A percentile compares a stretch with the other conserved stretches of the same genome.
Evolutionary conservation across 768 basidiomycete genomes (phyloP).

Genomic region (Pleurotus pulmonarius): DNA sequence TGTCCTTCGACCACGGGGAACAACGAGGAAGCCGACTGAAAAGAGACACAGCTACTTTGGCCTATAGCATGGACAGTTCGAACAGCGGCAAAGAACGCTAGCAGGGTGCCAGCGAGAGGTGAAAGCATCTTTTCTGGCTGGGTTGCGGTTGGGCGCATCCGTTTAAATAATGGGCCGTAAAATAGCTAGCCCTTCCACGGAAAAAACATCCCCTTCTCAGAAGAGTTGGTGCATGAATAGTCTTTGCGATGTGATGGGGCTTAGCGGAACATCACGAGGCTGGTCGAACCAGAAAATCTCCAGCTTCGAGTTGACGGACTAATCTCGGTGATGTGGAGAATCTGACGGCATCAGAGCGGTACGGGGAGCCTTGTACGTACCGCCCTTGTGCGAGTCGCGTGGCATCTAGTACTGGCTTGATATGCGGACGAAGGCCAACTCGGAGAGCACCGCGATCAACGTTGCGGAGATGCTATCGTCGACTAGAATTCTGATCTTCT

Average conservation of each 20-base stretch:
- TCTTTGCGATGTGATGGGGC: neutral
- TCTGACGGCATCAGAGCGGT: constrained; percentile 3
- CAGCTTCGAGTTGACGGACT: neutral
- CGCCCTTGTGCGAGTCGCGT: too few relatives aligned
- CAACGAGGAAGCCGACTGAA: constrained; percentile 29
- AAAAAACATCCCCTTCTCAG: neutral
- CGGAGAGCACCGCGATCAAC: too few relatives aligned
- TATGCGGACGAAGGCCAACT: too few relatives aligned
- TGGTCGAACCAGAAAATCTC: neutral
- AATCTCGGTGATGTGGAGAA: constrained; percentile 1
- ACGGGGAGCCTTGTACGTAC: constrained; percentile 5
- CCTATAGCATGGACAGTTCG: constrained; percentile 37
- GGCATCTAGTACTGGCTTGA: too few relatives aligned
- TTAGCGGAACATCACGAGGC: neutral
- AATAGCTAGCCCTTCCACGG: neutral
- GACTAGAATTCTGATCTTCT: too few relatives aligned
- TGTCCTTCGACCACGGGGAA: constrained; percentile 44
- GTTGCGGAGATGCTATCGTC: too few relatives aligned
- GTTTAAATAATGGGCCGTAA: neutral
- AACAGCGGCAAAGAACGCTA: neutral
- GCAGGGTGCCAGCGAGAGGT: neutral
- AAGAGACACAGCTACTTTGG: constrained; percentile 44
- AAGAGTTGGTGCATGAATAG: neutral
- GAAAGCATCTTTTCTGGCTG: neutral
- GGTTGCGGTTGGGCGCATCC: neutral